phyloP scores from a whole-genome alignment of 495 filamentous ascomycete species.

The Penicillium paxilli region DNA sequence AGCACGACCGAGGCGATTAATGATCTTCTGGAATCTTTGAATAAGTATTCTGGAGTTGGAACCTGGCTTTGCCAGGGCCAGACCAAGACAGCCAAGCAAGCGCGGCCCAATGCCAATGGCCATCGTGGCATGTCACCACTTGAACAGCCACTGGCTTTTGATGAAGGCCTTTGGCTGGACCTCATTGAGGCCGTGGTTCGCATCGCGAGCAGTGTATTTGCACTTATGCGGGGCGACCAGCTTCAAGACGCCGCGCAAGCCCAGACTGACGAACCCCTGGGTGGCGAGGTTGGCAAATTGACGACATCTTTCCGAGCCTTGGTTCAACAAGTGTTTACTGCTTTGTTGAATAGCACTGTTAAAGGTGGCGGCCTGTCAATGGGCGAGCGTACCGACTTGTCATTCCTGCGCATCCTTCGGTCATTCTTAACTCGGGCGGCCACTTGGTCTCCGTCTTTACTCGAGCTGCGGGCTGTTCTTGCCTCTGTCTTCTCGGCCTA shows the following conservation, averaged over 20 bases:
- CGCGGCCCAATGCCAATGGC: conserved; percentile 37
- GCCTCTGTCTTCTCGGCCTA: conserved; percentile 92
- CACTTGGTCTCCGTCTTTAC: conserved; percentile 76
- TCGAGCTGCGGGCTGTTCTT: conserved; percentile 82
- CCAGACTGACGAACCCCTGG: conserved; percentile 5
- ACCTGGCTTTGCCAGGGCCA: conserved; percentile 96
- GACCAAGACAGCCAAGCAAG: conserved; percentile 60
- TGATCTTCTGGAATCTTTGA: conserved; percentile 69
- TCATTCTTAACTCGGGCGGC: conserved; percentile 87
- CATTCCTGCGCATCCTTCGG: conserved; percentile 86
- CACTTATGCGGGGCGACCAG: conserved; percentile 30
- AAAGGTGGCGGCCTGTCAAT: conserved; percentile 32
- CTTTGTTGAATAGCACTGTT: conserved; percentile 71
- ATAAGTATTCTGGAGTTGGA: conserved; percentile 87
- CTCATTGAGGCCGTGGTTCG: conserved; percentile 82
- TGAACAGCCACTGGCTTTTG: conserved; percentile 66
- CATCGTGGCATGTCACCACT: conserved; percentile 36
- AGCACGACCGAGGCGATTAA: conserved; percentile 53
- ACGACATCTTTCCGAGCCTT: conserved; percentile 66
- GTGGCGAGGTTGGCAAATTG: conserved; percentile 43
- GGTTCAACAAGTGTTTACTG: conserved; percentile 89
- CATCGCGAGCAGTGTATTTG: conserved; percentile 66
- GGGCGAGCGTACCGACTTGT: conserved; percentile 56
- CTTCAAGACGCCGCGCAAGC: conserved; percentile 13
- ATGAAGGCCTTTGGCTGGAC: conserved; percentile 88